Evolutionary conservation across 2,329 filamentous ascomycete genomes (phyloP), one percentile per base, ranked within the genome.

Genomic region (Microsporum canis): DNA sequence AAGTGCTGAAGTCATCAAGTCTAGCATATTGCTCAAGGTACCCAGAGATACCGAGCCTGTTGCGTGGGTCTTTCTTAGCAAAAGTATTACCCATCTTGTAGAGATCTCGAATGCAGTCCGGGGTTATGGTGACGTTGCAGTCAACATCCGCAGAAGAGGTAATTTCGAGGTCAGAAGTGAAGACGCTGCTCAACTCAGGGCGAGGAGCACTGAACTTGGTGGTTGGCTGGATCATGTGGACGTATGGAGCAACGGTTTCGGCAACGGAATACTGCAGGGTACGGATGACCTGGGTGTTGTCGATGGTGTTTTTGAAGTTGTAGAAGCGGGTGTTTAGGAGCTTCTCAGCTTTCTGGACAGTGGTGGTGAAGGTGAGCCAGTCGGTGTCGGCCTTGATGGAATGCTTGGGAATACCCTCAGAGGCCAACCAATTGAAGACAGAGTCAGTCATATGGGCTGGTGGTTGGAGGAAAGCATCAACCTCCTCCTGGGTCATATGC

Each of bases 141-240:
- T 68, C 62, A 0, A 59, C 66, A n/a, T 59, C 38, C 2, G 64
- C 60, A 1, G 65, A 62, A 31, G 51, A 55, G 51, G 29, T 55
- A 3, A 55, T 55, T 36, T 66, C 34, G 6, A 67, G 60, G 14
- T 60, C 43, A 27, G 59, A 43, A 27, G 63, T 68, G 17, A 71
- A 62, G 10, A 75, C 68, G 5, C 71, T 71, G 34, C 70, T 76
- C 49, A 66, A 68, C 62, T 81, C 77, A 1, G 78, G 66, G 33
- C 70, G 71, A 23, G 81, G 75, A 60, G 78, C 74, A 27, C 81
- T 80, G 63, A 87, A 87, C 39, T 81, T 77, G 5, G 82, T 87
- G 0, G 85, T 87, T 0, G 85, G 85, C 70, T 87, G 83, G 58
- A 88, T 82, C 68, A 86, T 77, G 61, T 83, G 80, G 61, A 88